Evolutionary conservation across 495 filamentous ascomycete genomes (phyloP), one percentile per base, ranked within the genome.

Genomic region (Penicillium subrubescens): DNA sequence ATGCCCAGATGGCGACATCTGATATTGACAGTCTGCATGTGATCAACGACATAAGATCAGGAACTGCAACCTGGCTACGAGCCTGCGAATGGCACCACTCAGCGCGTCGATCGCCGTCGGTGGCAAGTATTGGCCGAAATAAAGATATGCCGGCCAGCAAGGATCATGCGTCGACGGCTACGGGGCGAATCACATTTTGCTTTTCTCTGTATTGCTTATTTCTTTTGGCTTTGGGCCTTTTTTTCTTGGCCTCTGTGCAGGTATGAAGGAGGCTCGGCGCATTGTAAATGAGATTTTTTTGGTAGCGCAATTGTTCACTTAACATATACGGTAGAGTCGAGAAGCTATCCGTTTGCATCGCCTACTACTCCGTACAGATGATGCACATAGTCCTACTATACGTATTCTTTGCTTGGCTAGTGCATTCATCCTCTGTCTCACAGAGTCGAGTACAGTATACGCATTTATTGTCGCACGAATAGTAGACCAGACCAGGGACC

Each of bases 381-480:
- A n/a, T n/a, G n/a, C n/a, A n/a, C n/a, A n/a, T n/a, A n/a, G n/a
- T n/a, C n/a, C n/a, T n/a, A n/a, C n/a, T n/a, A n/a, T n/a, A n/a
- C n/a, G n/a, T n/a, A n/a, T n/a, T n/a, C n/a, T n/a, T n/a, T n/a
- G n/a, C n/a, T n/a, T n/a, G n/a, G n/a, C n/a, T n/a, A n/a, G n/a
- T n/a, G n/a, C 19, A 34, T 5, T 21, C 33, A 23, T 37, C 31
- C 21, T 15, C 35, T 12, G 35, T 44, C 23, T 23, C 23, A 46
- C 27, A 0, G 17, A 48, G 11, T 31, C 15, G 27, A 34, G 52
- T 10, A 54, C 25, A 43, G 27, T 21, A 35, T 53, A 66, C 64
- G 64, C 37, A 48, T 66, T n/a, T 27, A 55, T 27, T 29, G 59
- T 66, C 27, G 35, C 29, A 66, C 64, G 43, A 27, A 57, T 33